phyloP scores from a whole-genome alignment of 257 asterid genomes.

The Solanum tarapatanum region DNA sequence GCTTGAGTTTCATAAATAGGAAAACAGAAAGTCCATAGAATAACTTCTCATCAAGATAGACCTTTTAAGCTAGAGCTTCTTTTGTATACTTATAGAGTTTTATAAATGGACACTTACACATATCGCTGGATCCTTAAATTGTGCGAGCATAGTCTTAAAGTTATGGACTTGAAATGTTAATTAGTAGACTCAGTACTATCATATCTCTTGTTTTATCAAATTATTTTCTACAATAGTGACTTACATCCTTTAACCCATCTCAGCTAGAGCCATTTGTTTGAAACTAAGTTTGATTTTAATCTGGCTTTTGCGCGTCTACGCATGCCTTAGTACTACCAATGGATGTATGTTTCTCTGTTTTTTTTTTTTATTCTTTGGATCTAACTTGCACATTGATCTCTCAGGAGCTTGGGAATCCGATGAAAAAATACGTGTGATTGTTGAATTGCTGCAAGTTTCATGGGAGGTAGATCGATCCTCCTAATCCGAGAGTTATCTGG shows the following conservation, averaged over 20 bases:
- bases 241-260: neutral
- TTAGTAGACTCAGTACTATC: neutral
- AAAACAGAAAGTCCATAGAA: neutral
- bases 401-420: conserved; percentile 27
- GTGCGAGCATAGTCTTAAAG: neutral
- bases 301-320: neutral
- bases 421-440: conserved; percentile 1
- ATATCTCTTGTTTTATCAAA: neutral
- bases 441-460: neutral
- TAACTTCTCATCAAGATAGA: neutral
- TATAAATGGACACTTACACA: neutral
- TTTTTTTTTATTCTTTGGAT: neutral
- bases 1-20: neutral
- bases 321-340: neutral
- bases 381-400: neutral
- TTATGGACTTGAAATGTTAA: neutral
- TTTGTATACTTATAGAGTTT: neutral
- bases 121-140: neutral
- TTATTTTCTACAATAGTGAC: neutral
- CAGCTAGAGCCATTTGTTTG: neutral
- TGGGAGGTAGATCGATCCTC: neutral
- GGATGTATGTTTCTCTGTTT: neutral
- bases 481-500: neutral
- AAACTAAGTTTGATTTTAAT: neutral
- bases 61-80: neutral